A percentile compares a stretch with the other conserved stretches of the same genome.
Evolutionary conservation across 495 filamentous ascomycete species (phyloP).

Genomic region (Penicillium diatomitis): DNA sequence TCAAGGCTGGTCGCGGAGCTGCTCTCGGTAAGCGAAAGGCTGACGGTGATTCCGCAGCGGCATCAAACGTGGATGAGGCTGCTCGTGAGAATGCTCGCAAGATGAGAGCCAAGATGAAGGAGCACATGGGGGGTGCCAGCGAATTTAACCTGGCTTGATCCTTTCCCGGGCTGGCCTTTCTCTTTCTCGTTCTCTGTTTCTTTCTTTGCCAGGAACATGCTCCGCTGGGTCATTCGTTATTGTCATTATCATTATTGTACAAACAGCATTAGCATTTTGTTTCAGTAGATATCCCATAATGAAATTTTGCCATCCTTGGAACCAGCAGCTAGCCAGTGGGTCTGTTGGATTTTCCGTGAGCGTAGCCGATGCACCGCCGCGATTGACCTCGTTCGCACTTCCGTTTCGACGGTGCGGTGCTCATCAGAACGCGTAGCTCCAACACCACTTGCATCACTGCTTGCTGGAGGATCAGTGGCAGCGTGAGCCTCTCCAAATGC

Average conservation of each 20-base stretch:
- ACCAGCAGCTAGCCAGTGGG: slow-evolving; percentile 85
- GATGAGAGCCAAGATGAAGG: slow-evolving; percentile 76
- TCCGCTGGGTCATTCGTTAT: slow-evolving; percentile 15
- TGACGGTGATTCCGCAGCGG: slow-evolving; percentile 24
- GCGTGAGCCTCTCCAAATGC: slow-evolving; percentile 51
- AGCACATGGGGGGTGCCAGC: slow-evolving; percentile 60
- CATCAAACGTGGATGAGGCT: slow-evolving; percentile 50
- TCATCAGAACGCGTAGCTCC: neutral
- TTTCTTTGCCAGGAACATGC: neutral
- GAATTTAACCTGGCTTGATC: slow-evolving; percentile 83
- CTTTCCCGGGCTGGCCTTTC: slow-evolving; percentile 1
- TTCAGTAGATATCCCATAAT: slow-evolving; percentile 89
- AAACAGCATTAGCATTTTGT: slow-evolving; percentile 24
- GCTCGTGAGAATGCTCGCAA: slow-evolving; percentile 52
- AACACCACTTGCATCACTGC: neutral
- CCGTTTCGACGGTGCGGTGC: too few relatives aligned
- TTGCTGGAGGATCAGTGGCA: too few relatives aligned
- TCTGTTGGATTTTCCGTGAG: slow-evolving; percentile 52
- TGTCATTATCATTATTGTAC: slow-evolving; percentile 6
- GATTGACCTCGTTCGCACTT: slow-evolving; percentile 14
- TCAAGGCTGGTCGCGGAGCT: slow-evolving; percentile 33
- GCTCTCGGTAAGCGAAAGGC: slow-evolving; percentile 30
- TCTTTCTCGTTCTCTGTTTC: slow-evolving; percentile 5
- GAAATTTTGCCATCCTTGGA: slow-evolving; percentile 95
- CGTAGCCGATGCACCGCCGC: slow-evolving; percentile 52